Evolutionary conservation across 2,329 filamentous ascomycete species (phyloP).

Genomic region (Penicillium expansum): DNA sequence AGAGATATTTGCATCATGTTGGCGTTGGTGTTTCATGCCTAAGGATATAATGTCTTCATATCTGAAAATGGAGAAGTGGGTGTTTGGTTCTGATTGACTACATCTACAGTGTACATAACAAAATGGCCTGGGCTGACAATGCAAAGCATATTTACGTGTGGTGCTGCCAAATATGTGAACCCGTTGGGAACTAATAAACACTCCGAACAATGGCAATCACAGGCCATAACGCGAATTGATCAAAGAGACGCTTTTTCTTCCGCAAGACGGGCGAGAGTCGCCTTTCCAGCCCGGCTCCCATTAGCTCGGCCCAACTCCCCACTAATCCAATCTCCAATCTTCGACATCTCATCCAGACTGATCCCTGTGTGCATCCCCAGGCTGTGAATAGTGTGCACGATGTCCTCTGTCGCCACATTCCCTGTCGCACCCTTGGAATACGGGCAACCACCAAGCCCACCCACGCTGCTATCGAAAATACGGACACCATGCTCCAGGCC

Average conservation of each 20-base stretch:
- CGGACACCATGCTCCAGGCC: constrained; percentile 62
- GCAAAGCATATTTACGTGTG: neutral
- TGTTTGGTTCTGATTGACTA: neutral
- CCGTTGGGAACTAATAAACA: neutral
- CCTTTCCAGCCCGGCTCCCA: constrained; percentile 55
- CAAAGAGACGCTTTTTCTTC: constrained; percentile 11
- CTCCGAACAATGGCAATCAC: neutral
- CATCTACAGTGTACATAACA: constrained; percentile 5
- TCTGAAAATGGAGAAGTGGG: neutral
- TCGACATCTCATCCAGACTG: constrained; percentile 53
- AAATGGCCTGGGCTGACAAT: neutral
- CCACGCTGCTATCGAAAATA: constrained; percentile 63
- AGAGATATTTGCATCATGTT: constrained; percentile 18
- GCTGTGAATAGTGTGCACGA: constrained; percentile 60
- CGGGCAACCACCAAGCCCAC: constrained; percentile 63
- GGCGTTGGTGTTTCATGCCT: constrained; percentile 21
- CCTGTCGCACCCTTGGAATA: constrained; percentile 65
- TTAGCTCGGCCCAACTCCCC: constrained; percentile 52
- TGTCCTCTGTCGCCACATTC: constrained; percentile 63
- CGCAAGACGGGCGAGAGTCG: constrained; percentile 43
- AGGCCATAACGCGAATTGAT: neutral
- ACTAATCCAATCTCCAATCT: constrained; percentile 58
- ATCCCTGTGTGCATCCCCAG: constrained; percentile 61
- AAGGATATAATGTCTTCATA: neutral
- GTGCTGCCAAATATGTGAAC: neutral